Percentiles rank a stretch among this genome's conserved stretches.
phyloP scores from a whole-genome alignment of 2,329 filamentous ascomycete genomes.

The Paramyrothecium roridum region DNA sequence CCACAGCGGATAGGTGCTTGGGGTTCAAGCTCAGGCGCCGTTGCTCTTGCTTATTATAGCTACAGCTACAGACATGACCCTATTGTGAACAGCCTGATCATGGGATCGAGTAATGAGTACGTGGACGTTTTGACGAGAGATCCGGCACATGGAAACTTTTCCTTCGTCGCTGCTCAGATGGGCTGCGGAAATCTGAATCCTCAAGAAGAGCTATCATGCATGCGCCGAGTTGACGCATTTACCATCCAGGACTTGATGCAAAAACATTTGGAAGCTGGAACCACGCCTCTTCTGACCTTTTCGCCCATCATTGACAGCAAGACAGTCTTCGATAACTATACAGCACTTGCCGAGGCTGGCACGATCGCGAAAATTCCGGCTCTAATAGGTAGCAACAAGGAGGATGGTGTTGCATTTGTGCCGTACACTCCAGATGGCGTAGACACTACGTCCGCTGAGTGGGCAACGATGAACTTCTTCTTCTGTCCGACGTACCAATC shows the following conservation, averaged over 20 bases:
- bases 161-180: neutral
- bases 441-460: neutral
- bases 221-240: neutral
- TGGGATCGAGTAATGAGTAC: constrained; percentile 28
- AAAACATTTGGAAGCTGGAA: neutral
- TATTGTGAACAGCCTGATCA: constrained; percentile 34
- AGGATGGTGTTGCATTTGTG: neutral
- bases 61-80: constrained; percentile 39
- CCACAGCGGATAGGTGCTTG: constrained; percentile 36
- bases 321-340: neutral
- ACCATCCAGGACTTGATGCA: neutral
- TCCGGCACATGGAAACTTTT: neutral
- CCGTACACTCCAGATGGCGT: neutral
- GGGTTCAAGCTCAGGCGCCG: constrained; percentile 43
- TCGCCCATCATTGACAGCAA: neutral
- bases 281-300: neutral
- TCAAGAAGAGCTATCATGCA: neutral
- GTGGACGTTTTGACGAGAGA: neutral
- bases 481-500: constrained; percentile 1
- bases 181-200: neutral
- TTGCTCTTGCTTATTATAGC: constrained; percentile 33
- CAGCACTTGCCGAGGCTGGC: neutral
- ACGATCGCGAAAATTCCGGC: neutral
- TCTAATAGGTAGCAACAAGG: neutral
- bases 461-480: neutral